phyloP scores from a whole-genome alignment of 2,329 filamentous ascomycete species.

The Neopestalotiopsis sp. region DNA sequence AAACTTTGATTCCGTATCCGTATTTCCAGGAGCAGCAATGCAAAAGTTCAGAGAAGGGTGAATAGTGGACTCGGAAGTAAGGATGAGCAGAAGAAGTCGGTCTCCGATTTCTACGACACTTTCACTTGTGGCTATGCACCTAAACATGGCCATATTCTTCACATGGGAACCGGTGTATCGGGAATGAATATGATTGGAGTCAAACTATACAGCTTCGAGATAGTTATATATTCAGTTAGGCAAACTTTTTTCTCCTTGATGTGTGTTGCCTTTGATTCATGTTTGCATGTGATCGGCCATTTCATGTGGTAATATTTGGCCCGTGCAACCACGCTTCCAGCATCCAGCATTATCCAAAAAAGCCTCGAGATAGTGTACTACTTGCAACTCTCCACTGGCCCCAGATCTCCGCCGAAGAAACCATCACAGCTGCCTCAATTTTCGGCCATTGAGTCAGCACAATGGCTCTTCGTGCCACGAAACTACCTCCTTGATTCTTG shows the following conservation, averaged over 20 bases:
- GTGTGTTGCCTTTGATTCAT: not conserved
- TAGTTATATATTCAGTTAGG: not conserved
- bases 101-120: too few species aligned
- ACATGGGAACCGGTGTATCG: too few species aligned
- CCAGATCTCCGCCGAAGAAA: constrained; percentile 38
- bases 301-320: constrained; percentile 1
- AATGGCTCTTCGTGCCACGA: constrained; percentile 32
- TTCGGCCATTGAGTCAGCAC: constrained; percentile 30
- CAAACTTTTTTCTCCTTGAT: not conserved
- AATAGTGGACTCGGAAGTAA: too few species aligned
- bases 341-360: not conserved
- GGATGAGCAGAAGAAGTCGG: too few species aligned
- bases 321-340: not conserved
- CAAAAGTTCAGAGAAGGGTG: too few species aligned
- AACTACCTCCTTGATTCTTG: constrained; percentile 20
- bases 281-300: not conserved
- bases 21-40: too few species aligned
- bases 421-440: constrained; percentile 33
- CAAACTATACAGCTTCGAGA: too few species aligned
- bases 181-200: too few species aligned
- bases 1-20: too few species aligned
- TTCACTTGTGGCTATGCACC: too few species aligned
- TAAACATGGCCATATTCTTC: too few species aligned
- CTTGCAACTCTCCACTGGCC: constrained; percentile 12
- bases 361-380: not conserved